phyloP scores from a whole-genome alignment of 306 rosid genomes.

The Corylus americana region DNA sequence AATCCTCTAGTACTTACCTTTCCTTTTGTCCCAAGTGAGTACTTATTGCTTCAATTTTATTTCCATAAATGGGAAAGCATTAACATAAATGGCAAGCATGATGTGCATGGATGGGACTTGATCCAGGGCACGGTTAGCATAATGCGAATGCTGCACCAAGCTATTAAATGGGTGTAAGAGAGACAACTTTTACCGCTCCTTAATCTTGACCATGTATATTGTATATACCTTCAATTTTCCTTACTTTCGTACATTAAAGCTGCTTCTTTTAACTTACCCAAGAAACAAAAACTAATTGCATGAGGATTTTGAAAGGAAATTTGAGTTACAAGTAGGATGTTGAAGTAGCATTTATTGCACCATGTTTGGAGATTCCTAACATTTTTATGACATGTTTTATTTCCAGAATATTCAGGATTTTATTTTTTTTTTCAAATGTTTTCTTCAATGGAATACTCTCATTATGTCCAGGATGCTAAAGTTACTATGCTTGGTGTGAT shows the following conservation, averaged over 20 bases:
- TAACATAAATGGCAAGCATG: not conserved
- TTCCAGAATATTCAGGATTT: not conserved
- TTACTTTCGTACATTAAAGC: not conserved
- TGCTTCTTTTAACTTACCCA: not conserved
- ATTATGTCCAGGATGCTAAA: constrained; percentile 56
- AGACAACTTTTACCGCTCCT: not conserved
- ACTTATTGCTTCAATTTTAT: not conserved
- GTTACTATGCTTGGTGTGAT: constrained; percentile 96
- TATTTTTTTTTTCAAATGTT: not conserved
- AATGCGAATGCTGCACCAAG: no score
- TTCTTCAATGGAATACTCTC: not conserved
- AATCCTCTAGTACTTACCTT: no score
- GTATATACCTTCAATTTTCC: not conserved
- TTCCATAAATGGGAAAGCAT: not conserved
- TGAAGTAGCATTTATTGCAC: not conserved
- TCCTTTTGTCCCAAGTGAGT: not conserved
- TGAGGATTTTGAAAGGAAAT: not conserved
- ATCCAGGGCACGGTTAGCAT: not conserved
- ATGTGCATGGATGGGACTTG: not conserved
- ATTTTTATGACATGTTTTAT: not conserved
- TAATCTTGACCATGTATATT: not conserved
- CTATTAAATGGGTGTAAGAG: not conserved
- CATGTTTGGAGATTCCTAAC: not conserved
- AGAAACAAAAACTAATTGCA: not conserved
- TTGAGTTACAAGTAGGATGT: no score